phyloP scores from a whole-genome alignment of 768 basidiomycete genomes.

The Boletus patriciae region DNA sequence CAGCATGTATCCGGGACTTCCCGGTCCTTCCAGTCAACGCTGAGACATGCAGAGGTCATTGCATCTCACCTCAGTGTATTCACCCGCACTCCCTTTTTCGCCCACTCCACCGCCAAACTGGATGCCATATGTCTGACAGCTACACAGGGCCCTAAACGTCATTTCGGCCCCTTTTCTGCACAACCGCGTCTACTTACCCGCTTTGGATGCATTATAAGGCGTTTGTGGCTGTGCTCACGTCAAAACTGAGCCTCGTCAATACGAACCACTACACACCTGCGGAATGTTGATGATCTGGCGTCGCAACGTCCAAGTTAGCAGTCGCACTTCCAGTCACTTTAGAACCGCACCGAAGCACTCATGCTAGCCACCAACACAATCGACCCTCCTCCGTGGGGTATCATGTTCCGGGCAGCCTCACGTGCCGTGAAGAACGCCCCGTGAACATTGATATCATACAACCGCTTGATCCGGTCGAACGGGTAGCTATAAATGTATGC shows the following conservation, averaged over 20 bases:
- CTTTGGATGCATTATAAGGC: slow-evolving; percentile 95
- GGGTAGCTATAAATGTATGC: slow-evolving; percentile 62
- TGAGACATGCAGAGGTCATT: neutral
- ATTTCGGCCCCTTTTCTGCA: neutral
- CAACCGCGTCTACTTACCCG: slow-evolving; percentile 47
- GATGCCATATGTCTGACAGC: slow-evolving; percentile 94
- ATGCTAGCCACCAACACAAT: slow-evolving; percentile 89
- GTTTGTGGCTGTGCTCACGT: slow-evolving; percentile 65
- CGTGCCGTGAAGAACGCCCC: slow-evolving; percentile 95
- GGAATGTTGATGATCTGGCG: slow-evolving; percentile 83
- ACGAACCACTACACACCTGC: slow-evolving; percentile 48
- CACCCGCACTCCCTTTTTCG: slow-evolving; percentile 82
- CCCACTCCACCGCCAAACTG: slow-evolving; percentile 95
- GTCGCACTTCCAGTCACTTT: neutral
- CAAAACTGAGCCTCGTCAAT: neutral
- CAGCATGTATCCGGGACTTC: slow-evolving; percentile 91
- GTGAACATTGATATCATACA: slow-evolving; percentile 93
- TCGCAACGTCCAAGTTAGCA: slow-evolving; percentile 14
- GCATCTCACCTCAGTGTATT: slow-evolving; percentile 66
- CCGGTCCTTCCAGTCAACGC: slow-evolving; percentile 2
- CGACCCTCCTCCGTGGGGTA: slow-evolving; percentile 71
- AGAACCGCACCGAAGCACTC: slow-evolving; percentile 73
- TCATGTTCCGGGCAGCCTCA: slow-evolving; percentile 92
- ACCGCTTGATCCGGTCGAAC: slow-evolving; percentile 73
- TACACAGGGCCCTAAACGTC: slow-evolving; percentile 28